A percentile compares a stretch with the other conserved stretches of the same genome.
Conservation (phyloP, 2,329 filamentous ascomycete genomes). For the Xylaria sp. region DNA sequence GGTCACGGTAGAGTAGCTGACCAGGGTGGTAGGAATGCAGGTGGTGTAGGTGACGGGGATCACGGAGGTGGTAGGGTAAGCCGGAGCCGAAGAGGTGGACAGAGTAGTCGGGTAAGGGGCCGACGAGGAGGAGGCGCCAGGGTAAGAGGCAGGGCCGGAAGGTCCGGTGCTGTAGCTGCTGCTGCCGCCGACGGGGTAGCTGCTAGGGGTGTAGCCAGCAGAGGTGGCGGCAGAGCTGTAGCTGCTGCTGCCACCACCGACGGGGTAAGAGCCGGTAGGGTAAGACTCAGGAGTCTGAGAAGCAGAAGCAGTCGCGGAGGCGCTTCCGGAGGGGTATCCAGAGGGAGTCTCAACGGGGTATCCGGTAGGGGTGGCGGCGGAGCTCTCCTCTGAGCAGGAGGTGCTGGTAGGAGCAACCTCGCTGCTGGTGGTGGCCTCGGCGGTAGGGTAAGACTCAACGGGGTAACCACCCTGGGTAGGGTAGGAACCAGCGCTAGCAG, state of each 20-base stretch:
- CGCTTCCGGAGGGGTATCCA: background rate
- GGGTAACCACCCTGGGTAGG: constrained; percentile 55
- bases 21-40: constrained; percentile 45
- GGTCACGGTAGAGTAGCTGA: constrained; percentile 45
- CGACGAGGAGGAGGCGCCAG: constrained; percentile 10
- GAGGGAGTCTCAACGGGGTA: constrained; percentile 9
- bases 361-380: background rate
- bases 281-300: constrained; percentile 1
- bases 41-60: constrained; percentile 56
- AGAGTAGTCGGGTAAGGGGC: constrained; percentile 42
- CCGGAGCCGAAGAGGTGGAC: constrained; percentile 49
- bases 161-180: constrained; percentile 26
- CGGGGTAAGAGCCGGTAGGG: constrained; percentile 19
- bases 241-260: background rate
- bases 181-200: constrained; percentile 34
- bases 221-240: constrained; percentile 15
- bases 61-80: constrained; percentile 57
- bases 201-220: constrained; percentile 23
- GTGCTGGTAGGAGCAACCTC: constrained; percentile 28
- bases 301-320: constrained; percentile 1
- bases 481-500: constrained; percentile 49
- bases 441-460: constrained; percentile 38
- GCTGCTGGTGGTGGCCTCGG: constrained; percentile 21
- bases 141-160: constrained; percentile 43
- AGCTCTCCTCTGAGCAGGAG: background rate